Evolutionary conservation across 768 basidiomycete genomes (phyloP).

Genomic region (Boletellus sp.): DNA sequence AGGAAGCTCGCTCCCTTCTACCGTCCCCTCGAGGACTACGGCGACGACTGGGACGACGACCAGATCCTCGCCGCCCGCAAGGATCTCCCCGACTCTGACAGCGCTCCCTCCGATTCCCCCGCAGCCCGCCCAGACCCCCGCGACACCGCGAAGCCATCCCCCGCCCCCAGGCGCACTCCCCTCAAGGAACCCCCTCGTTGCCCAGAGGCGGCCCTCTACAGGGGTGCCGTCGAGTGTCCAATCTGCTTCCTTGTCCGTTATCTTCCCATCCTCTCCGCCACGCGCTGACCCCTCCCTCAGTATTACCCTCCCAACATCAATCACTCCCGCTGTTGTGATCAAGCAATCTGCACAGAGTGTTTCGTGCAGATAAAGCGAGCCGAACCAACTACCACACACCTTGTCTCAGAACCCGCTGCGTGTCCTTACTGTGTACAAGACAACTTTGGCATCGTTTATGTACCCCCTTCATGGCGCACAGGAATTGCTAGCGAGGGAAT

Average conservation of each 20-base stretch:
- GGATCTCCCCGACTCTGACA: constrained; percentile 54
- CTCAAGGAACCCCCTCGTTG: constrained; percentile 61
- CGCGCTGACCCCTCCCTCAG: constrained; percentile 42
- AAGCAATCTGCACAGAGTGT: constrained; percentile 98
- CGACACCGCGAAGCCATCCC: constrained; percentile 24
- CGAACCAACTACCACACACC: constrained; percentile 91
- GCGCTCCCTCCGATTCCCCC: constrained; percentile 35
- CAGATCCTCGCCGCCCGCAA: constrained; percentile 80
- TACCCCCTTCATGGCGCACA: constrained; percentile 73
- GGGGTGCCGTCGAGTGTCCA: constrained; percentile 88
- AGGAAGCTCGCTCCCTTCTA: constrained; percentile 94
- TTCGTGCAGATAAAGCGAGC: constrained; percentile 98
- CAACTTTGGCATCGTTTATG: constrained; percentile 93
- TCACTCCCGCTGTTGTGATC: constrained; percentile 95
- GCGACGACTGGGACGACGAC: constrained; percentile 84
- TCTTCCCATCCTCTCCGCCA: constrained; percentile 12
- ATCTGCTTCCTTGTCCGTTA: constrained; percentile 91
- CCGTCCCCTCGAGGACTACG: constrained; percentile 91
- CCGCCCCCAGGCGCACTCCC: constrained; percentile 49
- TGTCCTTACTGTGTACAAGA: constrained; percentile 98
- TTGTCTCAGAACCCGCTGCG: constrained; percentile 93
- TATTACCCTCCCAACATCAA: constrained; percentile 98
- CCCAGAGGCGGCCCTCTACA: constrained; percentile 79
- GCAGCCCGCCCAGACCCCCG: constrained; percentile 33
- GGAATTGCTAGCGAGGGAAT: constrained; percentile 74